These are phyloP conservation scores for Arabidopsis thaliana DNA, from an alignment of 345 rosid species.

Conservation along the genomic window TAIR10.1 NC_003070.9:28267001-28267500, in stretches of 20 bases:
- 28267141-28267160: background rate
- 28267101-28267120: background rate
- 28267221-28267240: background rate
- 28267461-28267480: background rate
- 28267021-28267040: background rate
- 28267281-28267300: slow-evolving; percentile 87
- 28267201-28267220: background rate
- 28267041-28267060: background rate
- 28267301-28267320: slow-evolving; percentile 99
- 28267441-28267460: background rate
- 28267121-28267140: background rate
- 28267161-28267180: slow-evolving; percentile 5
- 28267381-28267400: slow-evolving; percentile 88
- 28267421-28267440: background rate
- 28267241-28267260: slow-evolving; percentile 13
- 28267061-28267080: background rate
- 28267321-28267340: slow-evolving; percentile 96
- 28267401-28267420: slow-evolving; percentile 21
- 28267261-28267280: slow-evolving; percentile 92
- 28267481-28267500: background rate
- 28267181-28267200: background rate
- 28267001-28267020: slow-evolving; percentile 87
- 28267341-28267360: slow-evolving; percentile 89
- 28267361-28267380: slow-evolving; percentile 87
- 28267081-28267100: background rate